Evolutionary conservation across 495 filamentous ascomycete genomes (phyloP), one percentile per base, ranked within the genome.

Genomic region (Aspergillus diversus): DNA sequence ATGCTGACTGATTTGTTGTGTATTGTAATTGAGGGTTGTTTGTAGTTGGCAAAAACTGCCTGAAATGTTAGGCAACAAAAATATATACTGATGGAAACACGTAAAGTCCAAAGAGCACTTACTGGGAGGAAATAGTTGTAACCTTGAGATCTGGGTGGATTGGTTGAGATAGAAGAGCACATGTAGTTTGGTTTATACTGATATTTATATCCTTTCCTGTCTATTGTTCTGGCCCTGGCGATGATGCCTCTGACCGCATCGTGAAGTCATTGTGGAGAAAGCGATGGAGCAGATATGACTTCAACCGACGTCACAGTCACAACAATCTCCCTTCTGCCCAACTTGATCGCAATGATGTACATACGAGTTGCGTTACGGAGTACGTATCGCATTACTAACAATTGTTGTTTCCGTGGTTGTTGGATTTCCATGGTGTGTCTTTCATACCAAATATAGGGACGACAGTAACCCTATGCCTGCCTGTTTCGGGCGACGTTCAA

Each of bases 231-330:
- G 31, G 1, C 2, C 21, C 27, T 6, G 11, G 34, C 27, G 48
- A 39, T 37, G 59, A 61, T 61, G 33, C 39, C 33, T 27, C 51
- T 79, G 75, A 77, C 69, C 68, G 55, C 75, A 79, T 76, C 17
- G 57, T 79, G 75, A 79, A 70, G 71, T 79, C 76, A 79, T 76
- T 51, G 63, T 68, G 66, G 69, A n/a, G 66, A 59, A 55, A 43
- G 31, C 17, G 31, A 35, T 37, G 27, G 12, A 50, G 9, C 16
- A 50, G 35, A 55, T 54, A 75, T 78, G 76, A 78, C 67, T 72
- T 78, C 73, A 78, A 66, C 47, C 5, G 21, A 27, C 47, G 47
- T 50, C 47, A 50, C 47, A 50, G 21, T 27, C 21, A 27, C 21
- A 27, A 27, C 21, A 27, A 27, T 27, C 21, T n/a, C n/a, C n/a